Percentiles rank a stretch among this genome's conserved stretches.
These are phyloP conservation scores for Bipolaris oryzae DNA, from an alignment of 2,329 filamentous ascomycete species.

Conservation along the genomic window DNA sequence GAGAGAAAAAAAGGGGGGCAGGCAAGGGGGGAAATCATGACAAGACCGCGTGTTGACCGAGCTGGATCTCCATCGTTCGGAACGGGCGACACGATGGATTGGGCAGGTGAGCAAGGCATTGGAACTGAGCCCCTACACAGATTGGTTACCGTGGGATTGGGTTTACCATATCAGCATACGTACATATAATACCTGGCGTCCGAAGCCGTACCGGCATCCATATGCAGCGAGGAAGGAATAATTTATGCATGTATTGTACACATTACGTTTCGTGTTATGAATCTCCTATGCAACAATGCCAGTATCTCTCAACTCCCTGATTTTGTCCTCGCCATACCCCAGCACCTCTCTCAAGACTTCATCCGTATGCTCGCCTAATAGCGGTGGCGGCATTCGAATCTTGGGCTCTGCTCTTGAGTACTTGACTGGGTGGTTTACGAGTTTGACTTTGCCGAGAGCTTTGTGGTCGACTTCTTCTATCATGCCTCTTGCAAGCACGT, in stretches of 20 bases:
- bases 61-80: background rate
- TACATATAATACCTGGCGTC: too few relatives aligned
- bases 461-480: slow-evolving; percentile 84
- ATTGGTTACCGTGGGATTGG: background rate
- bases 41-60: background rate
- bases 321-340: slow-evolving; percentile 32
- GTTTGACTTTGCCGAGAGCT: slow-evolving; percentile 79
- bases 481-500: slow-evolving; percentile 82
- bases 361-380: slow-evolving; percentile 62
- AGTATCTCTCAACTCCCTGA: slow-evolving; percentile 19
- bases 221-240: too few relatives aligned
- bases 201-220: too few relatives aligned
- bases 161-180: background rate
- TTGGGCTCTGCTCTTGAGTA: slow-evolving; percentile 81
- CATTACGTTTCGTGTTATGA: background rate
- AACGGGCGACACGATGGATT: background rate
- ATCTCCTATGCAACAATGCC: slow-evolving; percentile 19
- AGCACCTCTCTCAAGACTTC: slow-evolving; percentile 42
- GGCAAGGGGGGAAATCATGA: background rate
- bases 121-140: too few relatives aligned
- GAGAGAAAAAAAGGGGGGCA: too few relatives aligned
- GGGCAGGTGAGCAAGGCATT: background rate
- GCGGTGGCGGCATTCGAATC: slow-evolving; percentile 78
- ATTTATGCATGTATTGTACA: background rate
- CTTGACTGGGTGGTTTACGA: slow-evolving; percentile 93